Conservation (phyloP, 1,284 basidiomycete genomes). For the Sporisorium exsertum region DNA sequence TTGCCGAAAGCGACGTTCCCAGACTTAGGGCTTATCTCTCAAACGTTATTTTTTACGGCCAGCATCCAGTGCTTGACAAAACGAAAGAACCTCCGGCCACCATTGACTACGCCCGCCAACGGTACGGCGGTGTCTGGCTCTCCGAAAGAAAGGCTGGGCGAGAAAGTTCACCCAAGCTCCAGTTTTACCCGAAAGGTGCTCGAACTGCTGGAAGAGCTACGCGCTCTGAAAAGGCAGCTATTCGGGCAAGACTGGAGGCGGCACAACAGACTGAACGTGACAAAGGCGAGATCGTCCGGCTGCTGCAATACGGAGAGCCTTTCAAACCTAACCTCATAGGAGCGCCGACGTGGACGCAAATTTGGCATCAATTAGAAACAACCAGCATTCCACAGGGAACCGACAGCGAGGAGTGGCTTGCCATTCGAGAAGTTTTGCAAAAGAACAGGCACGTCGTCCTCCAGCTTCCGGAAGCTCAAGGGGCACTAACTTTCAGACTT, state of each 20-base stretch:
- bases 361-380: too few species aligned
- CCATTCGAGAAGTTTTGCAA: too few species aligned
- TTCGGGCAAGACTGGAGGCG: too few species aligned
- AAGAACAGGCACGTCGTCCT: too few species aligned
- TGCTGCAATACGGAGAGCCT: not conserved
- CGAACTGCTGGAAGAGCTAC: too few species aligned
- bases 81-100: too few species aligned
- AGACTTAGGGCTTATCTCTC: not conserved
- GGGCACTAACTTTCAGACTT: too few species aligned
- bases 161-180: not conserved
- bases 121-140: not conserved
- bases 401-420: not conserved
- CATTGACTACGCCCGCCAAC: not conserved
- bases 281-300: not conserved
- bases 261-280: not conserved
- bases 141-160: too few species aligned
- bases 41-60: not conserved
- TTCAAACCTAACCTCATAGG: not conserved
- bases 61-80: not conserved
- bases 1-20: not conserved
- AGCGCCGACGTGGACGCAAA: not conserved
- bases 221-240: too few species aligned
- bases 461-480: too few species aligned
- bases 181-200: too few species aligned
- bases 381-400: too few species aligned